Base-by-base conservation (phyloP, 1,284 basidiomycete species). In the Ustilago hordei region DNA sequence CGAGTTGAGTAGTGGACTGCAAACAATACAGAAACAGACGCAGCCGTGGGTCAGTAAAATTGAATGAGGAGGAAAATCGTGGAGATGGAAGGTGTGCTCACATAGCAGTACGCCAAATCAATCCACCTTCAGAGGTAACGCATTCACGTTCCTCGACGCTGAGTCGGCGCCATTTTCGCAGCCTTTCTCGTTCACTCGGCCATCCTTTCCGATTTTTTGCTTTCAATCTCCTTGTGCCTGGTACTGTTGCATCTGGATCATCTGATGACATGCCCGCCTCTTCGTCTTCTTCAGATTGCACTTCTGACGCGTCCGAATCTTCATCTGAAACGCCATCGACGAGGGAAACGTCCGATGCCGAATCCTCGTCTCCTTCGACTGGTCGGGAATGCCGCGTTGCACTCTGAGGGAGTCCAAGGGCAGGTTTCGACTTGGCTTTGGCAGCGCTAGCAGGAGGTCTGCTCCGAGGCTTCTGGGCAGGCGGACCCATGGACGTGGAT, bases 71-170 rank as follows among this genome's bases (percentile, higher is more conserved):
- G 28, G 35, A 35, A n/a, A 38, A 28, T 28, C 23, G 23, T 28
- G 23, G 35, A 23, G 35, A 8, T n/a, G 47, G 11, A 39, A 23
- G 2, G 6, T 4, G 15, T 32, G 64, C 65, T 55, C 48, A 68
- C 56, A 75, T 75, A 4, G 78, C 78, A 6, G 65, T 70, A 6
- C 69, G 57, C 78, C 78, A 80, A n/a, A 80, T 68, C 43, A 80
- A 35, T 28, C 78, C 78, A n/a, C 71, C 75, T 57, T 80, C 75
- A 3, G 73, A 69, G 1, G 69, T 77, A 19, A 80, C 63, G 32
- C 68, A 71, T 55, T 80, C 78, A 13, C 78, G 61, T 50, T 80
- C 78, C 32, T 78, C 68, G 0, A 72, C 48, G 43, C 61, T 75
- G 11, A 80, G 47, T 6, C 68, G 43, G n/a, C 78, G 64, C 78